Conservation (phyloP, 2,329 filamentous ascomycete species). For the Beauveria varroae region DNA sequence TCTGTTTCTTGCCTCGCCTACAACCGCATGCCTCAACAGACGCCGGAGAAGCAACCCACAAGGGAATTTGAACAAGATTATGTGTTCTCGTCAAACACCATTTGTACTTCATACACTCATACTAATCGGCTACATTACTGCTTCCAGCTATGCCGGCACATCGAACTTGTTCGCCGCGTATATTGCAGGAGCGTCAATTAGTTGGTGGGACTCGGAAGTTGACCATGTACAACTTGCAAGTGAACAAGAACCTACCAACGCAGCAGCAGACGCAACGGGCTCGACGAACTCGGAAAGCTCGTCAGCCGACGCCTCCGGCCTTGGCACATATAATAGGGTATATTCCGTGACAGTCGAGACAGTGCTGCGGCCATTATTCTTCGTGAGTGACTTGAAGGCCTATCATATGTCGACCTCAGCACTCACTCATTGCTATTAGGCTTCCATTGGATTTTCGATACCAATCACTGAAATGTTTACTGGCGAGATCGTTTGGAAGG, state of each 20-base stretch:
- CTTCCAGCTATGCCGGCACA: conserved; percentile 51
- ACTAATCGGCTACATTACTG: conserved; percentile 41
- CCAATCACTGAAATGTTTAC: conserved; percentile 64
- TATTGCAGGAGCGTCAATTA: conserved; percentile 49
- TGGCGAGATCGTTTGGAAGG: conserved; percentile 59
- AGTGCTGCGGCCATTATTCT: conserved; percentile 65
- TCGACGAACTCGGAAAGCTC: too few species aligned
- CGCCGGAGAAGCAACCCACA: conserved; percentile 19
- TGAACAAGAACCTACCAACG: background rate
- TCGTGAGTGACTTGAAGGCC: conserved; percentile 38
- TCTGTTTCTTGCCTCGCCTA: conserved; percentile 34
- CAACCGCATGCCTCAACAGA: conserved; percentile 27
- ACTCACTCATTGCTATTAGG: conserved; percentile 22
- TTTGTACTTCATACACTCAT: conserved; percentile 41
- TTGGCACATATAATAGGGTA: conserved; percentile 31
- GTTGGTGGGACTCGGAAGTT: conserved; percentile 48
- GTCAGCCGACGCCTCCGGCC: background rate
- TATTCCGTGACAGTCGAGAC: conserved; percentile 32
- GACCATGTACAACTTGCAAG: conserved; percentile 14
- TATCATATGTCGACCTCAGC: background rate
- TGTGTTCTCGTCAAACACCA: conserved; percentile 25
- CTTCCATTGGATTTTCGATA: conserved; percentile 68
- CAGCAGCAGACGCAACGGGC: background rate
- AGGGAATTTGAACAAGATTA: conserved; percentile 17
- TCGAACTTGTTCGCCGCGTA: conserved; percentile 58